Percentiles rank a stretch among this genome's conserved stretches.
These are phyloP conservation scores for Podaxis pistillaris DNA, from an alignment of 768 basidiomycete genomes.

Conservation along the genomic window DNA sequence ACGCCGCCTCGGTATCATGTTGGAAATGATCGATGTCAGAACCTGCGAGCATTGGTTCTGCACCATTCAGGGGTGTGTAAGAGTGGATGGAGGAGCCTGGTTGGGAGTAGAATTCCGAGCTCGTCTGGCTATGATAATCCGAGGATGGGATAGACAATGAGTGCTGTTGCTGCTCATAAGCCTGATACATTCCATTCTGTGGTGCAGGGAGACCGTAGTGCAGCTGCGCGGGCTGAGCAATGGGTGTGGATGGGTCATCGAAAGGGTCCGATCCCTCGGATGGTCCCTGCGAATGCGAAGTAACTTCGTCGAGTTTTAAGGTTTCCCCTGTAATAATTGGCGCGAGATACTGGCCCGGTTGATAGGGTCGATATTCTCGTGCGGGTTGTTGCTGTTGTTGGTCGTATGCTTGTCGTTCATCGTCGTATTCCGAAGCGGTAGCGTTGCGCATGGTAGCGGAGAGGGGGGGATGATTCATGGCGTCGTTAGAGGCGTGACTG, in stretches of 20 bases:
- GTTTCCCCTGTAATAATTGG: conserved; percentile 69
- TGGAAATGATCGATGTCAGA: conserved; percentile 54
- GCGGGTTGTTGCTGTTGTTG: conserved; percentile 18
- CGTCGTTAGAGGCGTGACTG: conserved; percentile 18
- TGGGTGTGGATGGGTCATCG: conserved; percentile 23
- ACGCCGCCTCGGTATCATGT: conserved; percentile 61
- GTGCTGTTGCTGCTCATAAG: conserved; percentile 27
- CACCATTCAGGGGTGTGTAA: conserved; percentile 29
- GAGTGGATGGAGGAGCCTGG: conserved; percentile 20
- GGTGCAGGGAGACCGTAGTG: conserved; percentile 13
- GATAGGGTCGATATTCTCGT: conserved; percentile 44
- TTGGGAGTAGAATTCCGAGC: background rate
- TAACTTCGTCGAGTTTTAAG: conserved; percentile 43
- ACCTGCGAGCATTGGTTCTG: conserved; percentile 31
- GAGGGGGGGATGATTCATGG: conserved; percentile 24
- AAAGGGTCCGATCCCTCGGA: conserved; percentile 25
- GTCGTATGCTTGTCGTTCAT: conserved; percentile 17
- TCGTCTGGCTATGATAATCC: conserved; percentile 3
- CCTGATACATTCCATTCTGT: conserved; percentile 30
- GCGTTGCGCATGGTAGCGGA: conserved; percentile 20
- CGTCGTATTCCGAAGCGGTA: conserved; percentile 4
- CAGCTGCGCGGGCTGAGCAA: conserved; percentile 15
- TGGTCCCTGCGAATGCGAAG: conserved; percentile 6
- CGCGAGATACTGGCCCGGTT: conserved; percentile 58
- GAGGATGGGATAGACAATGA: conserved; percentile 24